Evolutionary conservation across 2,329 filamentous ascomycete species (phyloP), one percentile per base, ranked within the genome.

Genomic region (Cercospora sp.): DNA sequence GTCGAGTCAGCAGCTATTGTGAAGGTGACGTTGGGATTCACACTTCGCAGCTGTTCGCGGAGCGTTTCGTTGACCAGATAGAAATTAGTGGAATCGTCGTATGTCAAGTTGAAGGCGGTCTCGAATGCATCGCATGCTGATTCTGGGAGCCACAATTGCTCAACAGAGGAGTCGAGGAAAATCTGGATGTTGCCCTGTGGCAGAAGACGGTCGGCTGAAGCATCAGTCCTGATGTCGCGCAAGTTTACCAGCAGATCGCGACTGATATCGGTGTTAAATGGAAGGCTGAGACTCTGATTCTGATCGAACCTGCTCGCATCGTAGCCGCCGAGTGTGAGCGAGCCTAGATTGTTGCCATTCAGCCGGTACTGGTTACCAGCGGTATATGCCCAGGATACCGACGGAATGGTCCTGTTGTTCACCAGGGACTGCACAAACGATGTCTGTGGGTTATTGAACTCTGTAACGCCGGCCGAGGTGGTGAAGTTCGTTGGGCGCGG

Each of bases 131-230:
- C 63, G 71, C 79, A 80, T 10, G 77, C 75, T 3, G 77, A 74
- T 32, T 83, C 77, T 0, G 89, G 89, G 4, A 91, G 81, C 85
- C 87, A 91, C 4, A 91, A 79, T 71, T 87, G 88, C 1, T 88
- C 86, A 0, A 88, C 87, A 0, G 88, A 87, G 69, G 86, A 88
- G 75, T 91, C 89, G 66, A 92, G 85, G 63, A 87, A 74, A 24
- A 86, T 86, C 13, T 71, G 71, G 12, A 79, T 77, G 2, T 69
- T 61, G 7, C 77, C 74, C 51, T 75, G 73, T 0, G 75, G 75
- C 1, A 78, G 66, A 12, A 78, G 69, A 57, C 73, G 70, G 1
- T 70, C 68, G n/a, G 70, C 69, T 16, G 72, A 69, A 21, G 67
- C 61, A 58, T 74, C 74, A 5, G 73, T 73, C 1, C 71, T 75